phyloP scores from a whole-genome alignment of 257 asterid genomes.

The Solanum sparsipilum region DNA sequence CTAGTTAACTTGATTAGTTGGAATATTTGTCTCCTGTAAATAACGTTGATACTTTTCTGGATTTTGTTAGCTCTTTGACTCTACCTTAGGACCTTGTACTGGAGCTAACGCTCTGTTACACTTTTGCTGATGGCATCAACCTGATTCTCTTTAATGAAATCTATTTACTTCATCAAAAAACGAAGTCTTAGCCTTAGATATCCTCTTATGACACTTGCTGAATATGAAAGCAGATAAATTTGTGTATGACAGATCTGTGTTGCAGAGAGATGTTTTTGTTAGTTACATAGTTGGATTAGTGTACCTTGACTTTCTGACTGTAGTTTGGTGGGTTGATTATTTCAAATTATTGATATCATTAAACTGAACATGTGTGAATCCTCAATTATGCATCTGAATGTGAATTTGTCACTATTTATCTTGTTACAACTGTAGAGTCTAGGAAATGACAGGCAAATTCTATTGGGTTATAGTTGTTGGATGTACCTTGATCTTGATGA shows the following conservation, averaged over 20 bases:
- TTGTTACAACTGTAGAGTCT: neutral
- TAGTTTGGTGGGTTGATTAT: neutral
- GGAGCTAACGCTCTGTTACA: neutral
- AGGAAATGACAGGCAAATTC: neutral
- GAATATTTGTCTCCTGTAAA: neutral
- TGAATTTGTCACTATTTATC: neutral
- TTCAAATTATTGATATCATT: neutral
- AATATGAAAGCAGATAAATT: neutral
- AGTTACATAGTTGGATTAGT: neutral
- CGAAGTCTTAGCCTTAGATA: neutral
- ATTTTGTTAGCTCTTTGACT: neutral
- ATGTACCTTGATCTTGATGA: neutral
- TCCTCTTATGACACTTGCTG: neutral
- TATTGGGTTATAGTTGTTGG: neutral
- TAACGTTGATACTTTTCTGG: neutral
- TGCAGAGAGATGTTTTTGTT: neutral
- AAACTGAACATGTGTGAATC: neutral
- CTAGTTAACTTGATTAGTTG: neutral
- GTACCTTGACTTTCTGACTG: neutral
- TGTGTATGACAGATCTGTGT: neutral
- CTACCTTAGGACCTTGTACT: neutral
- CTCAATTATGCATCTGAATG: neutral
- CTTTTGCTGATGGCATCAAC: neutral
- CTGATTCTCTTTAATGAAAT: neutral
- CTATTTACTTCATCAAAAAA: neutral